phyloP scores from a whole-genome alignment of 768 basidiomycete species.

The Tricholoma bakamatsutake region DNA sequence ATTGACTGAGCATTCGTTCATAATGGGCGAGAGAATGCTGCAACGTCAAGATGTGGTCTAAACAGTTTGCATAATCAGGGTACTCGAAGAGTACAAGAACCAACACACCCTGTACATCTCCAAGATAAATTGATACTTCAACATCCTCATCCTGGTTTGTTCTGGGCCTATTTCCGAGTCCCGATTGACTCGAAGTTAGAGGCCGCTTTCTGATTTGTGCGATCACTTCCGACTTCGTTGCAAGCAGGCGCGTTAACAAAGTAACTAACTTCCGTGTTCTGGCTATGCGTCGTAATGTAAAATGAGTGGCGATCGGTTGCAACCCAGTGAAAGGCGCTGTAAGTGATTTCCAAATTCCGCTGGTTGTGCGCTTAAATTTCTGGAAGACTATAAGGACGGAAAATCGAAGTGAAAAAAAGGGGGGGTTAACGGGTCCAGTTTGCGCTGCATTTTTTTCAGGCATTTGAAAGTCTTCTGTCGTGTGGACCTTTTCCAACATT shows the following conservation, averaged over 20 bases:
- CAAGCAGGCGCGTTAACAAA: constrained; percentile 67
- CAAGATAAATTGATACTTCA: constrained; percentile 83
- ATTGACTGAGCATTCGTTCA: constrained; percentile 83
- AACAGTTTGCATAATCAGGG: constrained; percentile 6
- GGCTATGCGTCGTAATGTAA: constrained; percentile 72
- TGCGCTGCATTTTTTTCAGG: constrained; percentile 10
- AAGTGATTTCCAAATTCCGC: constrained; percentile 16
- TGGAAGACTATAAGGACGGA: constrained; percentile 30
- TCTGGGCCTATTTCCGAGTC: constrained; percentile 29
- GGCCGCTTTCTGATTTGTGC: constrained; percentile 75
- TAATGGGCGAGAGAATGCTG: constrained; percentile 82
- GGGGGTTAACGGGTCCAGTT: constrained; percentile 22
- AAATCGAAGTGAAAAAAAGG: constrained; percentile 28
- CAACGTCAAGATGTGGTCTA: constrained; percentile 87
- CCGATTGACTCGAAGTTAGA: constrained; percentile 31
- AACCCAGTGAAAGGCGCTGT: constrained; percentile 13
- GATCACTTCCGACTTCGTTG: constrained; percentile 78
- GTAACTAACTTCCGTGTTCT: constrained; percentile 74
- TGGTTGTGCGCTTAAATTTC: constrained; percentile 28
- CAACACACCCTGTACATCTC: constrained; percentile 79
- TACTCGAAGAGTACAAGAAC: not conserved
- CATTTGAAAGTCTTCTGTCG: not conserved
- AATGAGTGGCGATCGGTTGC: constrained; percentile 29
- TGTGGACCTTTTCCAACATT: not conserved
- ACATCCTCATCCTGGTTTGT: constrained; percentile 43